Percentiles rank a stretch among this genome's conserved stretches.
Evolutionary conservation across 306 rosid species (phyloP).

Genomic region (Prunus salicina): DNA sequence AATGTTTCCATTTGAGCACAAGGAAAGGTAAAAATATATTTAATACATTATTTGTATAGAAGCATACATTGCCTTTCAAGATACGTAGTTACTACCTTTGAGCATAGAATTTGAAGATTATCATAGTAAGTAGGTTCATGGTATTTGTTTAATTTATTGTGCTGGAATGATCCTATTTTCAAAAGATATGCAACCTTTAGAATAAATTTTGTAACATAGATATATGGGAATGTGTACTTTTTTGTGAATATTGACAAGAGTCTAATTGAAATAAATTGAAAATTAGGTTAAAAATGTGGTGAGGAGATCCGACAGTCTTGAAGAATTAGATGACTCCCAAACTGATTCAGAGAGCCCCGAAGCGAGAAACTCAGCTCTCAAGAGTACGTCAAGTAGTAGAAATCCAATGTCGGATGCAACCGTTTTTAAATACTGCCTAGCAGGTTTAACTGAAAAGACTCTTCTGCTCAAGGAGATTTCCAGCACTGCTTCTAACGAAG

Average conservation of each 20-base stretch:
- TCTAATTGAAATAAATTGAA: conserved; percentile 17
- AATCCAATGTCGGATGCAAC: conserved; percentile 66
- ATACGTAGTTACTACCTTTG: neutral
- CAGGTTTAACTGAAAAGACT: conserved; percentile 70
- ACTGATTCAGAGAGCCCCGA: conserved; percentile 68
- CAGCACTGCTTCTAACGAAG: conserved; percentile 49
- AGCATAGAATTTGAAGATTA: neutral
- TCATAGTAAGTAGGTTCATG: neutral
- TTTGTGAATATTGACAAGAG: neutral
- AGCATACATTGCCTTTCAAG: neutral
- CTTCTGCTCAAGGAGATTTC: conserved; percentile 90
- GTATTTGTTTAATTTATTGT: neutral
- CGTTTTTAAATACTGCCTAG: conserved; percentile 81
- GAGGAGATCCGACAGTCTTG: conserved; percentile 41
- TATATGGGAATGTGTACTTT: neutral
- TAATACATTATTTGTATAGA: neutral
- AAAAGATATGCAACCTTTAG: neutral
- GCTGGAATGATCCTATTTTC: neutral
- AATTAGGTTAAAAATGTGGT: conserved; percentile 50
- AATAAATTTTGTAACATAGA: neutral
- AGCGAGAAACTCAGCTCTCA: conserved; percentile 48
- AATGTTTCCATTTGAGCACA: neutral
- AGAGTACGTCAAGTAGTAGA: conserved; percentile 41
- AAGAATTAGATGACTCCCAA: conserved; percentile 52
- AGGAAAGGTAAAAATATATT: neutral